These are phyloP conservation scores for Melaleuca alternifolia DNA, from an alignment of 345 rosid species.

Conservation along the genomic window DNA sequence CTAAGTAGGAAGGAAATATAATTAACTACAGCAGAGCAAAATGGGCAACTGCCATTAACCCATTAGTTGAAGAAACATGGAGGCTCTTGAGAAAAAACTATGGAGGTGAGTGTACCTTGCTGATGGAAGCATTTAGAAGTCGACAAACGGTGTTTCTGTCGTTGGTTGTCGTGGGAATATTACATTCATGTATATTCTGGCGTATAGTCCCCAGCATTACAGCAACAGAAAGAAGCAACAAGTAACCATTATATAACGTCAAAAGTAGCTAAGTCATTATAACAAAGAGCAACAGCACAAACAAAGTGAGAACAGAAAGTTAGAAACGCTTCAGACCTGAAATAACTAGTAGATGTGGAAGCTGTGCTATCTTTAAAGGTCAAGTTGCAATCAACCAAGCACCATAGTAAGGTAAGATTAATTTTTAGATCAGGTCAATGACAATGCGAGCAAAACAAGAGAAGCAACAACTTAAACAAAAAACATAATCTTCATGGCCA, in stretches of 20 bases:
- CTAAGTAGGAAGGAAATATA: not conserved
- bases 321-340: not conserved
- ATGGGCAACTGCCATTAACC: not conserved
- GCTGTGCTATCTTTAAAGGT: not conserved
- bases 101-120: slow-evolving; percentile 35
- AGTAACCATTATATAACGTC: not conserved
- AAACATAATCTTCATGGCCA: not conserved
- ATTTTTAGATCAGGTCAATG: not conserved
- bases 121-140: slow-evolving; percentile 47
- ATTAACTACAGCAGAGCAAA: not conserved
- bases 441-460: not conserved
- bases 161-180: slow-evolving; percentile 25
- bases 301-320: not conserved
- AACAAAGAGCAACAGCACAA: not conserved
- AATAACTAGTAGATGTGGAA: not conserved
- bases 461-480: not conserved
- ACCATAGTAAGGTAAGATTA: not conserved
- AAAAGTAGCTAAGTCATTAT: not conserved
- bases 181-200: slow-evolving; percentile 69
- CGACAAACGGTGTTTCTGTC: slow-evolving; percentile 25
- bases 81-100: not conserved
- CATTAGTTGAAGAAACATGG: not conserved
- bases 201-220: not conserved
- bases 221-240: not conserved
- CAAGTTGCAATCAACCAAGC: not conserved